Conservation (phyloP, 2,329 filamentous ascomycete species). For the Coniochaeta sp. region DNA sequence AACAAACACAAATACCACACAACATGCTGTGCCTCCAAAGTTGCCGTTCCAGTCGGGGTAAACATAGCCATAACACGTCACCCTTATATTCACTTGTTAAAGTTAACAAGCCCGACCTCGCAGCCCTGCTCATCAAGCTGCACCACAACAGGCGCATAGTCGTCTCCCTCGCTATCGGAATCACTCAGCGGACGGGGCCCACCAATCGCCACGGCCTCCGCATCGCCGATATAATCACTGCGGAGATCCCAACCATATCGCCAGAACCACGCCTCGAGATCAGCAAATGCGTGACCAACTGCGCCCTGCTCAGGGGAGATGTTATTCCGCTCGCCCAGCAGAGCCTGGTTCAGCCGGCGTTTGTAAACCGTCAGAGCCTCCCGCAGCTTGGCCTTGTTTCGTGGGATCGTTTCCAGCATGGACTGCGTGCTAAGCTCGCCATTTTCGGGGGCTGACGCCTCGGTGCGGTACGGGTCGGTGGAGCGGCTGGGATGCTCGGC, state of each 20-base stretch:
- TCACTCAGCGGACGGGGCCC: neutral
- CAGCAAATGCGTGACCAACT: slow-evolving; percentile 39
- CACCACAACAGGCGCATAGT: slow-evolving; percentile 45
- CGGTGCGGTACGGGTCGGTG: slow-evolving; percentile 11
- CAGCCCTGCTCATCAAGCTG: slow-evolving; percentile 44
- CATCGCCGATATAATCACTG: slow-evolving; percentile 37
- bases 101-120: slow-evolving; percentile 44
- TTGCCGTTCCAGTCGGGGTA: neutral
- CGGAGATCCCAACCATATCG: slow-evolving; percentile 47
- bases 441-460: neutral
- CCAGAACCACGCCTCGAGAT: slow-evolving; percentile 39
- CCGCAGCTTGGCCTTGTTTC: slow-evolving; percentile 26
- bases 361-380: slow-evolving; percentile 47
- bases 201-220: slow-evolving; percentile 1
- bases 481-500: slow-evolving; percentile 34
- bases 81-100: slow-evolving; percentile 15
- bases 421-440: slow-evolving; percentile 6
- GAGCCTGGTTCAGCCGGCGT: slow-evolving; percentile 39
- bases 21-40: neutral
- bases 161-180: slow-evolving; percentile 37
- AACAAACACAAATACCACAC: neutral
- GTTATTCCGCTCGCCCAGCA: slow-evolving; percentile 25
- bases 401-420: slow-evolving; percentile 25
- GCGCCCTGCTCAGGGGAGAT: slow-evolving; percentile 31
- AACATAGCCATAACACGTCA: neutral